A percentile compares a stretch with the other conserved stretches of the same genome.
phyloP scores from a whole-genome alignment of 306 rosid genomes.

The Datisca glomerata region DNA sequence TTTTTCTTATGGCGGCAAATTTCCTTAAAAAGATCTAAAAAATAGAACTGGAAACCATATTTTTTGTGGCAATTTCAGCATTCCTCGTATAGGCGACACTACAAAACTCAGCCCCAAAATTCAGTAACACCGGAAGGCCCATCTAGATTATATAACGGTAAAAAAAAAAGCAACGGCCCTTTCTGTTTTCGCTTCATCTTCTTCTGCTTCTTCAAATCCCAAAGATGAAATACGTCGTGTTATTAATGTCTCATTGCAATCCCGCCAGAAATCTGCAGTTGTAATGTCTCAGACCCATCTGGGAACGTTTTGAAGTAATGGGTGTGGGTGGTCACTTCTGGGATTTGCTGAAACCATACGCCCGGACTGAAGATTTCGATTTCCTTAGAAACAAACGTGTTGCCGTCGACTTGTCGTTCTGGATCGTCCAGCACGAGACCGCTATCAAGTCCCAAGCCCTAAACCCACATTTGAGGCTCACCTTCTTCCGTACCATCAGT shows the following conservation, averaged over 20 bases:
- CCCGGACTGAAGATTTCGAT: slow-evolving; percentile 62
- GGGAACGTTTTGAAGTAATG: slow-evolving; percentile 24
- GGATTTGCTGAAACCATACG: slow-evolving; percentile 76
- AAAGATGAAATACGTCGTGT: neutral
- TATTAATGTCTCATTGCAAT: neutral
- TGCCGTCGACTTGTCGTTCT: slow-evolving; percentile 81
- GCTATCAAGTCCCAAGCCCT: slow-evolving; percentile 44
- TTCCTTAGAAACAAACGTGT: slow-evolving; percentile 92
- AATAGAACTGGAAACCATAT: no score
- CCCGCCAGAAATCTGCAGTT: neutral
- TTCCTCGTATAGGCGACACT: no score
- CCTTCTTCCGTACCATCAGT: slow-evolving; percentile 71
- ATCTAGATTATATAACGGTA: no score
- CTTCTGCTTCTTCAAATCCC: neutral
- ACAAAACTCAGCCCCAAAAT: no score
- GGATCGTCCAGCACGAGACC: slow-evolving; percentile 80
- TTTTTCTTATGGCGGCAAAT: no score
- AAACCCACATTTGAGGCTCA: slow-evolving; percentile 65
- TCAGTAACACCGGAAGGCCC: no score
- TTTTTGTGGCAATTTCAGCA: no score
- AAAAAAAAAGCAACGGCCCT: neutral
- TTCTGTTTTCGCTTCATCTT: neutral
- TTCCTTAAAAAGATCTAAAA: no score
- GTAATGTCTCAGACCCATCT: slow-evolving; percentile 10
- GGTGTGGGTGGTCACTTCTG: slow-evolving; percentile 83